Conservation (phyloP, 2,329 filamentous ascomycete species). For the Xylariaceae sp. region DNA sequence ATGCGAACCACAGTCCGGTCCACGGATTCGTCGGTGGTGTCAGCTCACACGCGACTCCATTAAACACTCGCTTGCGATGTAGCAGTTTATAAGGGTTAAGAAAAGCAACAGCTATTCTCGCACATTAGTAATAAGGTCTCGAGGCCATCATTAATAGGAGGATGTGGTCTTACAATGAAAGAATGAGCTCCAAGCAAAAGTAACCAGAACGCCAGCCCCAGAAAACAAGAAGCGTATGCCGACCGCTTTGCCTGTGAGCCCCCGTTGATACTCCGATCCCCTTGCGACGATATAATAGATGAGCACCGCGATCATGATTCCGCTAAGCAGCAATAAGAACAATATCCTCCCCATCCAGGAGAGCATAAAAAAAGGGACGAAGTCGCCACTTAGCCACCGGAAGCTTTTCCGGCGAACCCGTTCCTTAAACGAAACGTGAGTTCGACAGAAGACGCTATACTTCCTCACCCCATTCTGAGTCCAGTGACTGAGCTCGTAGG, state of each 20-base stretch:
- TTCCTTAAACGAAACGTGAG: neutral
- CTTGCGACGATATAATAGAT: slow-evolving; percentile 39
- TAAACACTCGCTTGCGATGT: slow-evolving; percentile 43
- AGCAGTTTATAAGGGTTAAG: slow-evolving; percentile 53
- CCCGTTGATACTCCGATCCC: slow-evolving; percentile 26
- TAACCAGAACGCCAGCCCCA: slow-evolving; percentile 42
- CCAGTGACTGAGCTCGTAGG: slow-evolving; percentile 31
- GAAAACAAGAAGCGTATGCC: slow-evolving; percentile 47
- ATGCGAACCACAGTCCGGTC: slow-evolving; percentile 48
- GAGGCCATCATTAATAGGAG: too few relatives aligned
- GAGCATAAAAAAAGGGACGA: slow-evolving; percentile 39
- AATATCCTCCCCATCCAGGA: slow-evolving; percentile 33
- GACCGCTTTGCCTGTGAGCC: slow-evolving; percentile 42
- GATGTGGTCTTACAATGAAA: too few relatives aligned
- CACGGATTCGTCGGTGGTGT: slow-evolving; percentile 53
- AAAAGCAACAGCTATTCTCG: slow-evolving; percentile 49
- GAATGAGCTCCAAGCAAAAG: slow-evolving; percentile 44
- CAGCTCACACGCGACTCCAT: slow-evolving; percentile 47
- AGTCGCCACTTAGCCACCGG: slow-evolving; percentile 1
- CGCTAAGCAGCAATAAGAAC: slow-evolving; percentile 34
- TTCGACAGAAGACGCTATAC: slow-evolving; percentile 34
- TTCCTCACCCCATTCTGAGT: slow-evolving; percentile 28
- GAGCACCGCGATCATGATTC: slow-evolving; percentile 33
- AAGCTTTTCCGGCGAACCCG: neutral
- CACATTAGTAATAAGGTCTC: too few relatives aligned